Base-by-base conservation (phyloP, 2,329 filamentous ascomycete genomes). In the Cytospora mali region DNA sequence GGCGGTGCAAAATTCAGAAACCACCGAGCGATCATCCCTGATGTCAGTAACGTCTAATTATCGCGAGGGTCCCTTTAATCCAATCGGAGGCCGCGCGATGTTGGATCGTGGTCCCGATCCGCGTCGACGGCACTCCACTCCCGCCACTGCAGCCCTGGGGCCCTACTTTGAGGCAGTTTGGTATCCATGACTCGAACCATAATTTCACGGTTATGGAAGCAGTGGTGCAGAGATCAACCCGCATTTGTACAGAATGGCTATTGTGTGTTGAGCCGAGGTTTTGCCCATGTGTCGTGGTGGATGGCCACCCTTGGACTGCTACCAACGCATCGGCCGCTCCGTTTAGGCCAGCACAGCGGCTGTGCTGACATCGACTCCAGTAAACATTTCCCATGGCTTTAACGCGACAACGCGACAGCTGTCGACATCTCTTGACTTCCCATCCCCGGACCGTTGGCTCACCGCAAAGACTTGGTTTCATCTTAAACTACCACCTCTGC, bases 141-240 rank as follows among this genome's bases (percentile, higher is more conserved):
- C 29, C 6, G 4, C 35, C 35, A 39, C 35, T 5, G 35, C 35
- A 39, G 35, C 35, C 35, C 35, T 6, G 35, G 52, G 35, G 48
- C n/a, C 50, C 50, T 21, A n/a, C n/a, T n/a, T n/a, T n/a, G n/a
- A n/a, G n/a, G n/a, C n/a, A n/a, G n/a, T n/a, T n/a, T n/a, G n/a
- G n/a, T 48, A 48, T 11, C 1, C 42, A 60, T 60, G 58, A 60
- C 58, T 60, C 58, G 58, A 21, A 42, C 27, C 58, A 60, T 48
- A 60, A 59, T 53, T 46, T 60, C 14, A 54, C 54, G 58, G 28
- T 25, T 33, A 23, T 39, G 35, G 10, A 18, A 18, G 35, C 35
- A 39, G 9, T n/a, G 35, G 35, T 18, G n/a, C 16, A 18, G n/a
- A n/a, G 14, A 39, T 39, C 14, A 35, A 14, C 33, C 33, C 33